phyloP scores from a whole-genome alignment of 2,329 filamentous ascomycete genomes.

The Fusarium armeniacum region DNA sequence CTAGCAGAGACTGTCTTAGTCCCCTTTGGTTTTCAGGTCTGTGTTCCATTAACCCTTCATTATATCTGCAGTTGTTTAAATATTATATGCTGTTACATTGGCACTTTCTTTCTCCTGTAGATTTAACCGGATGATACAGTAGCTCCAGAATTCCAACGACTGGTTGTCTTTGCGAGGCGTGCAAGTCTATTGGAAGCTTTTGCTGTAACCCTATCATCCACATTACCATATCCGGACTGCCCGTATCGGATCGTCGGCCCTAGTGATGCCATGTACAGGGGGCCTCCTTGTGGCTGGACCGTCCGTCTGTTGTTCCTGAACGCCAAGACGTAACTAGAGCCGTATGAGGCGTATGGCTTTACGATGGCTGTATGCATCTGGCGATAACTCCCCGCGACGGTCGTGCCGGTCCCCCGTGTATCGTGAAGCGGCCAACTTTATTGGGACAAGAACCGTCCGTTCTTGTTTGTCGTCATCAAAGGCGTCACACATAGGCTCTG shows the following conservation, averaged over 20 bases:
- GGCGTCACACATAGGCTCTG: conserved; percentile 16
- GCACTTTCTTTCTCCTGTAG: no score
- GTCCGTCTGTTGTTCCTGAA: conserved; percentile 12
- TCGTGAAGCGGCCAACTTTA: conserved; percentile 1
- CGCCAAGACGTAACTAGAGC: conserved; percentile 3
- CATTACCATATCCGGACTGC: conserved; percentile 30
- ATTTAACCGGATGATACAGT: neutral
- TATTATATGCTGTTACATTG: neutral
- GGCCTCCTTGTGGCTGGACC: neutral
- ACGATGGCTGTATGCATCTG: conserved; percentile 13
- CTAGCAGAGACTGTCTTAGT: neutral
- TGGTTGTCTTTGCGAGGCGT: neutral
- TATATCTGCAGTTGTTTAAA: neutral
- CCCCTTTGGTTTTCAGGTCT: neutral
- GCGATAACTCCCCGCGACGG: neutral
- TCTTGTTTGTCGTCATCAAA: conserved; percentile 18
- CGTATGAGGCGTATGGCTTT: conserved; percentile 2
- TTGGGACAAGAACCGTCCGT: conserved; percentile 9
- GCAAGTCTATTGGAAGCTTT: neutral
- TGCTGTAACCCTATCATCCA: conserved; percentile 1
- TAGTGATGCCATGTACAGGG: conserved; percentile 19
- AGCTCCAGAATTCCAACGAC: neutral
- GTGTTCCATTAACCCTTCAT: neutral
- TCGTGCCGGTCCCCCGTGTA: neutral
- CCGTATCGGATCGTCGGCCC: conserved; percentile 6